Evolutionary conservation across 2,329 filamentous ascomycete species (phyloP).

Genomic region (Xylaria sp.): DNA sequence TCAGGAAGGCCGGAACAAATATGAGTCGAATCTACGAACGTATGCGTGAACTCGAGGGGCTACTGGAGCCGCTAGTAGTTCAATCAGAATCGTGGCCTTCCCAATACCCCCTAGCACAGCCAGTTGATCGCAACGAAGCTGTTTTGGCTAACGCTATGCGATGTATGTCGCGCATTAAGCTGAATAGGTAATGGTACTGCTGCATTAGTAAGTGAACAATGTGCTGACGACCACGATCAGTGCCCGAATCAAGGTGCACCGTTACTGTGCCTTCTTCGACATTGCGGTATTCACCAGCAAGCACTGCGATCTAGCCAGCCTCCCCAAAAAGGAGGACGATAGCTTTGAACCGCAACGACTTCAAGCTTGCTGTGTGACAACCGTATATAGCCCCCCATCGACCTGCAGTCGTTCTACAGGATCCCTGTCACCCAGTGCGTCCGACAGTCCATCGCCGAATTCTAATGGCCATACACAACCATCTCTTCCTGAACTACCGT

Average conservation of each 20-base stretch:
- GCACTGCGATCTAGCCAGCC: constrained; percentile 60
- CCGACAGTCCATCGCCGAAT: constrained; percentile 45
- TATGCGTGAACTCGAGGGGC: constrained; percentile 56
- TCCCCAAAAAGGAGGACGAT: constrained; percentile 41
- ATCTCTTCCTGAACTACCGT: constrained; percentile 52
- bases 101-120: constrained; percentile 50
- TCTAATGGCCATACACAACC: constrained; percentile 27
- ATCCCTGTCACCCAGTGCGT: constrained; percentile 48
- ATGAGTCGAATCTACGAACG: constrained; percentile 55
- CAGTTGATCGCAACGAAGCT: constrained; percentile 54
- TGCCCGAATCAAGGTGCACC: constrained; percentile 63
- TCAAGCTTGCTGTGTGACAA: constrained; percentile 52
- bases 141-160: constrained; percentile 57
- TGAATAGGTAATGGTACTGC: constrained; percentile 56
- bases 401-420: constrained; percentile 42
- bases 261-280: constrained; percentile 63
- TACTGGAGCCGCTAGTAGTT: constrained; percentile 53
- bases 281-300: constrained; percentile 60
- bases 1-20: constrained; percentile 52
- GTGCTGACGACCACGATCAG: constrained; percentile 47
- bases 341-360: constrained; percentile 49
- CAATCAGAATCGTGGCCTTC: constrained; percentile 53
- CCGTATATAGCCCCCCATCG: constrained; percentile 42
- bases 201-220: not conserved
- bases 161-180: constrained; percentile 61